These are phyloP conservation scores for Naematelia aurantialba DNA, from an alignment of 768 basidiomycete species.

Conservation along the genomic window DNA sequence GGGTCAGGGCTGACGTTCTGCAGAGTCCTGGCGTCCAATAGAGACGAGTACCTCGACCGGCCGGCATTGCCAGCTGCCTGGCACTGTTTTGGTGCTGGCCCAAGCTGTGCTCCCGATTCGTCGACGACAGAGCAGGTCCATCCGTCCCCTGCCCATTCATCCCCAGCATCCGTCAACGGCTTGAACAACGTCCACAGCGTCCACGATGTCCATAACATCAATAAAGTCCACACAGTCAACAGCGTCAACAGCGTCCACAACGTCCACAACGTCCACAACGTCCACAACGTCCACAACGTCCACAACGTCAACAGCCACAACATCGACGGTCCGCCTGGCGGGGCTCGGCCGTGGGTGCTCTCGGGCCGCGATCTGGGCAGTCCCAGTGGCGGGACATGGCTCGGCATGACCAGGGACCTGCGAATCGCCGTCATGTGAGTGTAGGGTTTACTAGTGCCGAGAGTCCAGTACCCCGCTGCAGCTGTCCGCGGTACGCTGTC, in stretches of 20 bases:
- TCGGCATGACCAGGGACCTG: slow-evolving; percentile 45
- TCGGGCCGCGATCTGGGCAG: slow-evolving; percentile 43
- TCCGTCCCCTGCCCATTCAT: neutral
- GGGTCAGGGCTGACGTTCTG: neutral
- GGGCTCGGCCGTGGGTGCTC: slow-evolving; percentile 17
- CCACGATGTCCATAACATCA: too few species aligned
- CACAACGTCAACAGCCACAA: neutral
- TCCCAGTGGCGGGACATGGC: slow-evolving; percentile 49
- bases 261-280: too few species aligned
- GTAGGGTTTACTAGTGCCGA: too few species aligned
- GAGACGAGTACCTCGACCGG: slow-evolving; percentile 51
- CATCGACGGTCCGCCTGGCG: neutral
- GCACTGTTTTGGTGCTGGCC: slow-evolving; percentile 31
- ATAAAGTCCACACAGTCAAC: neutral
- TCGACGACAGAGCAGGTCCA: neutral
- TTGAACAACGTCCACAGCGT: neutral
- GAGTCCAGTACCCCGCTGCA: neutral
- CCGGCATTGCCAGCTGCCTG: slow-evolving; percentile 45
- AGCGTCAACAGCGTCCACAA: too few species aligned
- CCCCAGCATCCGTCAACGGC: neutral
- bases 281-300: too few species aligned
- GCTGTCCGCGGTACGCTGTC: neutral
- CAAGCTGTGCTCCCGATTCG: neutral
- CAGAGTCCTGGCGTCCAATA: slow-evolving; percentile 49
- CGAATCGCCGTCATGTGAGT: slow-evolving; percentile 40